Conservation (phyloP, 169 alveolate species). For the Plasmodium gonderi region DNA sequence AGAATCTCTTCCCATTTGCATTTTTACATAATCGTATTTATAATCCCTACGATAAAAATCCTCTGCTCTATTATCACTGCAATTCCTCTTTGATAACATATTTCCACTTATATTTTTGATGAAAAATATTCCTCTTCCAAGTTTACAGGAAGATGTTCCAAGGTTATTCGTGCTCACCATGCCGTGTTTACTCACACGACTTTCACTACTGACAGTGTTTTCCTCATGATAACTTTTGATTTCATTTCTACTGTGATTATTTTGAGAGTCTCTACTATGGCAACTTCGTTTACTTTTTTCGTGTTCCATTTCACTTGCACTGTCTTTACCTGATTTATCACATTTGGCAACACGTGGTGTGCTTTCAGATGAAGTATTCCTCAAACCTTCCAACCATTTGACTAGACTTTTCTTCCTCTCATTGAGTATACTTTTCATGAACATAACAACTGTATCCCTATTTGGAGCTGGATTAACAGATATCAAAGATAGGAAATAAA, state of each 20-base stretch:
- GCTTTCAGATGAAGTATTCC: neutral
- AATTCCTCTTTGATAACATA: neutral
- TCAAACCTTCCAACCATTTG: neutral
- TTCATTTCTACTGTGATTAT: too few species aligned
- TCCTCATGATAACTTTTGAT: too few species aligned
- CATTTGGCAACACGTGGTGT: too few species aligned
- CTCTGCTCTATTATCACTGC: neutral
- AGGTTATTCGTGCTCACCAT: neutral
- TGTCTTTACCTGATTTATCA: neutral
- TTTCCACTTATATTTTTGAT: neutral
- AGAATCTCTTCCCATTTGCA: neutral
- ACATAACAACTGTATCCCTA: constrained; percentile 29
- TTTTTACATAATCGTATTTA: neutral
- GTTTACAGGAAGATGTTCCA: neutral
- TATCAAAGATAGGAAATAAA: constrained; percentile 48
- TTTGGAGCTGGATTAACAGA: constrained; percentile 14
- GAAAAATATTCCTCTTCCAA: neutral
- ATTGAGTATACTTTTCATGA: constrained; percentile 14
- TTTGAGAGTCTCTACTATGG: neutral
- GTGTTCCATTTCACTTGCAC: neutral
- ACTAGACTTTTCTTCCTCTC: neutral
- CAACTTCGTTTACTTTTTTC: neutral
- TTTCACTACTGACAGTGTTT: neutral
- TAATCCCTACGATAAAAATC: neutral
- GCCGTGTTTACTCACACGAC: neutral